phyloP scores from a whole-genome alignment of 495 filamentous ascomycete genomes.

The Collariella sp. region DNA sequence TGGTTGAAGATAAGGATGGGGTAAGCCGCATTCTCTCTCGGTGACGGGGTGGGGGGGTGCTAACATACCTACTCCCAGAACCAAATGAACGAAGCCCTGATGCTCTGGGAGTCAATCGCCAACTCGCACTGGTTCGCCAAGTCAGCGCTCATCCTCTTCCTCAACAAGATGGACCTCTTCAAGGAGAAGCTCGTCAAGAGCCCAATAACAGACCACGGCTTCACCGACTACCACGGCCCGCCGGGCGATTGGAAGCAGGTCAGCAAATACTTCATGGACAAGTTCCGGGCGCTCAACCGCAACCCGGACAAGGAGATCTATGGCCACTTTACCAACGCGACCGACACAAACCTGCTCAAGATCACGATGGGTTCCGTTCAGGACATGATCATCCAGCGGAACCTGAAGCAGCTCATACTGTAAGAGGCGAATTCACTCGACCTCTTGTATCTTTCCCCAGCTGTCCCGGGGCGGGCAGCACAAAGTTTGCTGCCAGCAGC shows the following conservation, averaged over 20 bases:
- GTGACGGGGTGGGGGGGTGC: neutral
- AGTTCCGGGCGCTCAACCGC: constrained; percentile 78
- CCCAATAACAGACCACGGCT: constrained; percentile 75
- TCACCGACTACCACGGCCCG: constrained; percentile 74
- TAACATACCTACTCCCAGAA: constrained; percentile 50
- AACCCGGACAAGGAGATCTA: constrained; percentile 85
- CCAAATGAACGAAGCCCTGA: constrained; percentile 99
- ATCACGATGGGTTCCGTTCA: constrained; percentile 96
- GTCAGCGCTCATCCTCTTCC: constrained; percentile 91
- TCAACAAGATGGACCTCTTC: constrained; percentile 99
- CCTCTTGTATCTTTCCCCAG: neutral
- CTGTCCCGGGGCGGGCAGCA: neutral
- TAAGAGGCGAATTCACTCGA: constrained; percentile 41
- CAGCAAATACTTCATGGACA: constrained; percentile 80
- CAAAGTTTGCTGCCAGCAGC: neutral
- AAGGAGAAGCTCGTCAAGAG: constrained; percentile 74
- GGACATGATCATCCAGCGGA: constrained; percentile 99
- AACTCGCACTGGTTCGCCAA: constrained; percentile 97
- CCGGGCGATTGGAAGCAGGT: constrained; percentile 49
- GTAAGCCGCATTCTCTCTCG: constrained; percentile 46
- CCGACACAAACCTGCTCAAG: constrained; percentile 90
- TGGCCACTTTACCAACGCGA: constrained; percentile 88
- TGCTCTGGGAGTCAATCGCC: constrained; percentile 95
- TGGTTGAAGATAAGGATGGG: constrained; percentile 95
- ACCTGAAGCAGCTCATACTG: constrained; percentile 88